Evolutionary conservation across 495 filamentous ascomycete genomes (phyloP).

Genomic region (Aspergillus saccharolyticus): DNA sequence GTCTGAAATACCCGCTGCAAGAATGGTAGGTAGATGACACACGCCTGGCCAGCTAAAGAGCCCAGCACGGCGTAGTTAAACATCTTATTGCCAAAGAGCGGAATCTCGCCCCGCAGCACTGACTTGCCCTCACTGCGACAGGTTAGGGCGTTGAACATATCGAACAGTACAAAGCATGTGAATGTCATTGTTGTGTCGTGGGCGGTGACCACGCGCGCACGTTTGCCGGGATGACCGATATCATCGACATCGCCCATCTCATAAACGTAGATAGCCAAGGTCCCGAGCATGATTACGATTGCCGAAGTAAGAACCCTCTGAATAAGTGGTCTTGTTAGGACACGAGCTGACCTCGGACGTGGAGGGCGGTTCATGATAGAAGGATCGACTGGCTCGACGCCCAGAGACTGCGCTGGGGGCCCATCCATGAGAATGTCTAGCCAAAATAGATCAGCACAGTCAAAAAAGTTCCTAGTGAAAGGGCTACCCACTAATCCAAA

Average conservation of each 20-base stretch:
- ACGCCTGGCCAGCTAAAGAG: conserved; percentile 75
- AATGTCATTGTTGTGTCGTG: conserved; percentile 99
- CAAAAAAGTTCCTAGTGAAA: background rate
- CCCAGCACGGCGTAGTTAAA: conserved; percentile 92
- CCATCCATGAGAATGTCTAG: conserved; percentile 99
- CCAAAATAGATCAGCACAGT: conserved; percentile 23
- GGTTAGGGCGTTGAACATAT: conserved; percentile 96
- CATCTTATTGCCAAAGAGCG: conserved; percentile 78
- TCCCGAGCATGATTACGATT: conserved; percentile 83
- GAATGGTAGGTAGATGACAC: conserved; percentile 91
- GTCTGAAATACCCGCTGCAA: conserved; percentile 94
- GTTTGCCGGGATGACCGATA: conserved; percentile 30
- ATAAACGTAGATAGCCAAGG: conserved; percentile 80
- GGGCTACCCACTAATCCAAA: conserved; percentile 87
- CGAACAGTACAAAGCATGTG: conserved; percentile 95
- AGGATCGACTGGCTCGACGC: conserved; percentile 92
- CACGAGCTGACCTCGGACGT: conserved; percentile 74
- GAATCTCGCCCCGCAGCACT: conserved; percentile 77
- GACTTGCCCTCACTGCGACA: conserved; percentile 91
- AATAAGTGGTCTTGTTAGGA: conserved; percentile 77
- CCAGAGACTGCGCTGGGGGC: conserved; percentile 92
- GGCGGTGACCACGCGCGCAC: conserved; percentile 64
- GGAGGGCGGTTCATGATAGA: conserved; percentile 91
- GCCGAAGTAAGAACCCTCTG: conserved; percentile 84
- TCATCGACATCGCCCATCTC: conserved; percentile 70